Evolutionary conservation across 2,329 filamentous ascomycete species (phyloP), one percentile per base, ranked within the genome.

Genomic region (Fusarium sp.): DNA sequence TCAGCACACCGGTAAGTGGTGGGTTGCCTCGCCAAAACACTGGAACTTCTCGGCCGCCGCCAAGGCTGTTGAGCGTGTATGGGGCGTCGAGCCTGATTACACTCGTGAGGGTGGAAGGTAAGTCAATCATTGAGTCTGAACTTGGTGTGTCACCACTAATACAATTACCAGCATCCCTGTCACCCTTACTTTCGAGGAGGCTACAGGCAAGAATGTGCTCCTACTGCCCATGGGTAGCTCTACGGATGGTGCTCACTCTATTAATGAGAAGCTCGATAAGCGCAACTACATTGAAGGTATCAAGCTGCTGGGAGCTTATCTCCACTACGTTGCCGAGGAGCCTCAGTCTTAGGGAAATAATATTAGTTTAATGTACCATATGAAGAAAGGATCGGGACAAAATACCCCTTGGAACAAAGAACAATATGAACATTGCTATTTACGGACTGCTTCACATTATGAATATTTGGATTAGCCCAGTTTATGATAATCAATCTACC

Each of bases 181-280:
- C 54, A 99, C 96, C 10, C 84, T 99, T 76, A 98, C 94, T 3
- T 99, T 99, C 79, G 96, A 99, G 85, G 90, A 98, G 84, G 94
- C 96, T 19, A 97, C 95, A 9, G 94, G 94, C 77, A 99, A 99
- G 90, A 99, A 98, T 77, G 95, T 98, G 43, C 84, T 99, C 60
- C 85, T 99, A 71, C 83, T 99, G 73, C 96, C 96, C 31, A 98
- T 99, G 96, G 96, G 96, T 46, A 97, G 93, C 84, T 97, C 93
- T 44, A 99, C 95, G 2, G 96, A 98, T 79, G 94, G 93, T 43
- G 96, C 96, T 10, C 96, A 99, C 83, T 97, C 93, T 34, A 97
- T 98, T 82, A 99, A 99, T 80, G 96, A 98, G 88, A 98, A 97
- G 87, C 86, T 99, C 61, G 96, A 99, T 81, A 94, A 92, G 87